A percentile compares a stretch with the other conserved stretches of the same genome.
Evolutionary conservation across 306 rosid species (phyloP).

Genomic region (Glycyrrhiza uralensis): DNA sequence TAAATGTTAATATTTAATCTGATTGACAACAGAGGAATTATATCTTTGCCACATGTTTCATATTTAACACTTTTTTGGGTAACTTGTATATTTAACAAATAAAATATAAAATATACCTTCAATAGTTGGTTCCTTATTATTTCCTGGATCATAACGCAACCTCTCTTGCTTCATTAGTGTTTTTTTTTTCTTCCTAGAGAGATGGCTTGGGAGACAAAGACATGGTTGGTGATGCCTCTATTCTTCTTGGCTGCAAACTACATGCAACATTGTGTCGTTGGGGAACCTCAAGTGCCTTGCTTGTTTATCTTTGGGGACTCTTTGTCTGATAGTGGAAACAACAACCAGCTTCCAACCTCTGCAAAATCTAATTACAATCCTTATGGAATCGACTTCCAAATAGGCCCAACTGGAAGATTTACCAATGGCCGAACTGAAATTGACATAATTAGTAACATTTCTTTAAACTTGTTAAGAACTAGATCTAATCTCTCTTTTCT

Average conservation of each 20-base stretch:
- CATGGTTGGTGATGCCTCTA: constrained; percentile 3
- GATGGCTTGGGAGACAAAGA: not conserved
- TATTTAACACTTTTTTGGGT: no score
- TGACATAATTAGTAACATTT: constrained; percentile 28
- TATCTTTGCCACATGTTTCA: no score
- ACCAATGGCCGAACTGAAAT: constrained; percentile 50
- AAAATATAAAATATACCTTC: no score
- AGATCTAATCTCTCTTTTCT: not conserved
- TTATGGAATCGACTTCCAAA: constrained; percentile 57
- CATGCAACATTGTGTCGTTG: constrained; percentile 9
- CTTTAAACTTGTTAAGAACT: not conserved
- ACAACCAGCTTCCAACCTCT: constrained; percentile 32
- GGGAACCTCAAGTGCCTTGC: constrained; percentile 43
- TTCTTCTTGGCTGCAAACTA: constrained; percentile 6
- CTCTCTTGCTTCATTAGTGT: not conserved
- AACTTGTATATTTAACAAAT: no score
- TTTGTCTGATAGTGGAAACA: constrained; percentile 62
- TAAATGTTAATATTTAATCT: no score
- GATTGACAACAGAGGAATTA: no score
- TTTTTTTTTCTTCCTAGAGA: not conserved
- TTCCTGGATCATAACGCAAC: no score
- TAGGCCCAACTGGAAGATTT: constrained; percentile 60
- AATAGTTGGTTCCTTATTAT: not conserved
- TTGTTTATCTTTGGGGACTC: constrained; percentile 70
- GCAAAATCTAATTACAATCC: constrained; percentile 46